Percentiles rank a stretch among this genome's conserved stretches.
phyloP scores from a whole-genome alignment of 441 rosid species.

The Mallotus repandus region DNA sequence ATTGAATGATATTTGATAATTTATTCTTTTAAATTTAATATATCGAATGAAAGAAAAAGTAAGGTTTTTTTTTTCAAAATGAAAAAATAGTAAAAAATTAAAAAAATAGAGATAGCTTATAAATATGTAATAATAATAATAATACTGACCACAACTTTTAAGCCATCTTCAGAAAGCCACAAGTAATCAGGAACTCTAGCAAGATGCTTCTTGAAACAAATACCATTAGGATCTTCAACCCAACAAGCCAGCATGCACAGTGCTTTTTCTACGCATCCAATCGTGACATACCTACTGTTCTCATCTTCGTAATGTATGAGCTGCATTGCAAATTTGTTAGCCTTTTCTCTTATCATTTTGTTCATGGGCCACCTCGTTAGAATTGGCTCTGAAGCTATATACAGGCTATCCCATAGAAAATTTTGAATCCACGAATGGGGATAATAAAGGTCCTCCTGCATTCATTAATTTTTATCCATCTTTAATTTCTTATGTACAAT shows the following conservation, averaged over 20 bases:
- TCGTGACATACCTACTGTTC: constrained; percentile 49
- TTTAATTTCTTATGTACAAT: too few species aligned
- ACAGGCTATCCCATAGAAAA: constrained; percentile 49
- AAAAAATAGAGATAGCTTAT: too few species aligned
- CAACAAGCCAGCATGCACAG: constrained; percentile 56
- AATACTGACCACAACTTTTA: constrained; percentile 47
- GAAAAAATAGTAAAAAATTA: too few species aligned
- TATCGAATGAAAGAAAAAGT: too few species aligned
- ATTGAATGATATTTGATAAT: too few species aligned
- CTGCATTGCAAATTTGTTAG: constrained; percentile 44
- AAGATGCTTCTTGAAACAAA: constrained; percentile 50
- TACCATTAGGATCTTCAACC: constrained; percentile 59
- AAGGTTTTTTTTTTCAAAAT: too few species aligned
- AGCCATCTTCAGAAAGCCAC: constrained; percentile 66
- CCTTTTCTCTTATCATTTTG: constrained; percentile 41
- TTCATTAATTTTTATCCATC: too few species aligned
- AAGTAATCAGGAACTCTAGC: constrained; percentile 52
- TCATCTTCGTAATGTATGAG: constrained; percentile 59
- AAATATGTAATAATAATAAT: too few species aligned
- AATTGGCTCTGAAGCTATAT: constrained; percentile 45
- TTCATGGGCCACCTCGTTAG: constrained; percentile 53
- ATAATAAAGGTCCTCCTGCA: constrained; percentile 53
- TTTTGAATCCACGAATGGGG: constrained; percentile 46
- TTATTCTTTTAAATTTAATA: too few species aligned
- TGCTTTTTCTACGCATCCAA: constrained; percentile 52